phyloP scores from a whole-genome alignment of 164 flowering plant species.

The Sextonia rubra region DNA sequence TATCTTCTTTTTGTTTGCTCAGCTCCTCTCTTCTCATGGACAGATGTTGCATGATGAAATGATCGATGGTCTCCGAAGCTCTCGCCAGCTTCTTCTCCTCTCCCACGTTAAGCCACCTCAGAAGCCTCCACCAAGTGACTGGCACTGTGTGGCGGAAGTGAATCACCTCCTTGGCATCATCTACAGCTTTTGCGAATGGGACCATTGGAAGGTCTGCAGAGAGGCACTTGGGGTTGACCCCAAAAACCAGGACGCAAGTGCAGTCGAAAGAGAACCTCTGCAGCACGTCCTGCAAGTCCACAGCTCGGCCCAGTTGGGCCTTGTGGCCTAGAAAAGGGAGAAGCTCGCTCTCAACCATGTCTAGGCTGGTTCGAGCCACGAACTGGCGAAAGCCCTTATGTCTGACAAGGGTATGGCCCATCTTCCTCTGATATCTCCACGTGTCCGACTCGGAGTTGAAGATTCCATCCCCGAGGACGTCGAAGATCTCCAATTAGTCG shows the following conservation, averaged over 20 bases:
- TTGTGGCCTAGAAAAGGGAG: slow-evolving; percentile 21
- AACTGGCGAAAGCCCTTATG: slow-evolving; percentile 11
- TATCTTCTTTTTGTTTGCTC: too few relatives aligned
- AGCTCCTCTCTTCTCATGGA: slow-evolving; percentile 7
- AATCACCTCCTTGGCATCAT: slow-evolving; percentile 24
- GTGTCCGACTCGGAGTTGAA: slow-evolving; percentile 18
- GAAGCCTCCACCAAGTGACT: slow-evolving; percentile 28
- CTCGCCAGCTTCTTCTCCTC: slow-evolving; percentile 13
- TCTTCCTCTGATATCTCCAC: slow-evolving; percentile 16
- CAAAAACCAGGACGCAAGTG: slow-evolving; percentile 23
- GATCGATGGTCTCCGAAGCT: slow-evolving; percentile 12
- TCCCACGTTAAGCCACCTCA: slow-evolving; percentile 26
- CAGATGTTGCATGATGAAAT: slow-evolving; percentile 6
- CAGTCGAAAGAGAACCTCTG: slow-evolving; percentile 34
- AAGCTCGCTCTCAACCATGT: slow-evolving; percentile 22
- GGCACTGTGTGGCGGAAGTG: slow-evolving; percentile 29
- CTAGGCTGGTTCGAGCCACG: slow-evolving; percentile 10
- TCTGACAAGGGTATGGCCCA: slow-evolving; percentile 5
- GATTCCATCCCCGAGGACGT: slow-evolving; percentile 26
- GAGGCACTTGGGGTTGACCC: slow-evolving; percentile 22
- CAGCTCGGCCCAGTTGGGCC: neutral
- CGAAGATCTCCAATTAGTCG: slow-evolving; percentile 7
- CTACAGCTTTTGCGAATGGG: slow-evolving; percentile 30
- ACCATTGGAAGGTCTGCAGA: slow-evolving; percentile 20
- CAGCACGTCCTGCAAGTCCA: slow-evolving; percentile 39